phyloP scores from a whole-genome alignment of 169 alveolate genomes.

The Eimeria maxima region DNA sequence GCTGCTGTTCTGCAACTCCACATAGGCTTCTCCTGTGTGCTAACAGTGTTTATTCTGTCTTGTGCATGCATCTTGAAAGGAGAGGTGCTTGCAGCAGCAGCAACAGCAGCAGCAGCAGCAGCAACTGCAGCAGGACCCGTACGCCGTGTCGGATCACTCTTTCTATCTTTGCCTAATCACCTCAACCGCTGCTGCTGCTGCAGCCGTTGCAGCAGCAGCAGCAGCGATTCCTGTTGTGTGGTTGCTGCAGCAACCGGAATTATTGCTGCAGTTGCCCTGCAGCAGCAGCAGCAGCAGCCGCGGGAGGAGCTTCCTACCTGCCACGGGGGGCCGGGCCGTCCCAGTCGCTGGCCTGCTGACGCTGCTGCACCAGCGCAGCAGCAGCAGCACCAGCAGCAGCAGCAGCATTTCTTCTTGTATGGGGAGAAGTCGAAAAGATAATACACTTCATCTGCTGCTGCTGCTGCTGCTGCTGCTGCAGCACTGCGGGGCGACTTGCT shows the following conservation, averaged over 20 bases:
- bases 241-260: conserved; percentile 56
- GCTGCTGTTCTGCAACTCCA: conserved; percentile 46
- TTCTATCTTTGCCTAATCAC: conserved; percentile 38
- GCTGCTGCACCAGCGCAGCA: conserved; percentile 1
- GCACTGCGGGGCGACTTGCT: conserved; percentile 14
- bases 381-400: conserved; percentile 47
- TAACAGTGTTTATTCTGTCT: conserved; percentile 13
- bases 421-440: background rate
- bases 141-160: conserved; percentile 61
- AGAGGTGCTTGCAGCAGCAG: conserved; percentile 12
- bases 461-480: conserved; percentile 48
- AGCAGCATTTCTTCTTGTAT: background rate
- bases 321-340: conserved; percentile 63
- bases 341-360: conserved; percentile 26
- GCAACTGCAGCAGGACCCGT: conserved; percentile 63
- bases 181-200: conserved; percentile 34
- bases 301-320: conserved; percentile 38
- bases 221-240: conserved; percentile 22
- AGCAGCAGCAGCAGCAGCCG: conserved; percentile 46
- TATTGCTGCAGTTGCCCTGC: conserved; percentile 17
- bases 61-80: background rate
- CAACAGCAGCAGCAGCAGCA: conserved; percentile 71
- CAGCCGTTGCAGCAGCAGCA: conserved; percentile 45
- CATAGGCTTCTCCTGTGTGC: conserved; percentile 30
- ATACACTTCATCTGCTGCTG: background rate